Evolutionary conservation across 805 yeast species (phyloP), one percentile per base, ranked within the genome.

Genomic region (Metschnikowia rubicola): DNA sequence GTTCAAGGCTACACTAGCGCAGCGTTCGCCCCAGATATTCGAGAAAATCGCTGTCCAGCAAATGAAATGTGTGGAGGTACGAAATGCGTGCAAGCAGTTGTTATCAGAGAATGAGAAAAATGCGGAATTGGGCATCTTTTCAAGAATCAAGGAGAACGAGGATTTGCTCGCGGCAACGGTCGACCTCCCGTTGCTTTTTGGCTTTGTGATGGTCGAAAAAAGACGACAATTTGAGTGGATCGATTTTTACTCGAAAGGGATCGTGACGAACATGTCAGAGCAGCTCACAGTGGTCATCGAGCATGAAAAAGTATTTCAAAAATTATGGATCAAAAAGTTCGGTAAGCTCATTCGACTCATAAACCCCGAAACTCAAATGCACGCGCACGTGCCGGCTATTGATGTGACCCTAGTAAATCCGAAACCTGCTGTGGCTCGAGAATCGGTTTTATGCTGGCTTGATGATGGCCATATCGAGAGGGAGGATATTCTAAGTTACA

Each of bases 131-230:
- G 39, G 43, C 7, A 15, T 35, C 3, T 39, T 54, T 15, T 10
- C 38, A 3, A 35, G 50, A 19, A 63, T 70, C 29, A 70, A 67
- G 40, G 48, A 47, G 9, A 54, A 64, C 19, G 76, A 72, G 53
- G 70, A 72, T 48, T 59, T 65, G 45, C 59, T 71, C 5, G 67
- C 75, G 3, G 54, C 71, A 35, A 79, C 84, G 0, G 71, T 79
- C 11, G 94, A 87, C 60, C 59, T 87, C 28, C 96, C 96, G 0
- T 60, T 86, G 10, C 64, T 86, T 1, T 84, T 86, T 60, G 94
- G 94, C 1, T 68, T 84, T n/a, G 76, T 80, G 62, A 51, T 84
- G 3, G 73, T 86, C 39, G 91, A 86, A 53, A 72, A 68, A 38
- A 66, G 84, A 42, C 70, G 88, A 42, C 78, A 85, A 54, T 66